phyloP scores from a whole-genome alignment of 441 rosid species.

The Cnidoscolus chayamansa region DNA sequence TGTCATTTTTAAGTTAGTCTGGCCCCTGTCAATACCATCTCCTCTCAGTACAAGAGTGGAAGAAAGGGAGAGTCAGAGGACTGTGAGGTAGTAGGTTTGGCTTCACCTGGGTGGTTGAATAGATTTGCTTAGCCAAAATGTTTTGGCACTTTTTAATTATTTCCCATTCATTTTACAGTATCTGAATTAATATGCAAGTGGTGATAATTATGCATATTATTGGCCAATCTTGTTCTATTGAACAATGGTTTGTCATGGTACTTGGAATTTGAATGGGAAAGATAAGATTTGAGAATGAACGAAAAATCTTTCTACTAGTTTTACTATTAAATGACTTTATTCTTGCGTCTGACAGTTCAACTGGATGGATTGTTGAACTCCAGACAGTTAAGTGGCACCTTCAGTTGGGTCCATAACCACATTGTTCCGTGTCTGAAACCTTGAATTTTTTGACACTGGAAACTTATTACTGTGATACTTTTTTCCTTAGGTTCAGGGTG shows the following conservation, averaged over 20 bases:
- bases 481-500: constrained; percentile 4
- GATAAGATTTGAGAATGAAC: not conserved
- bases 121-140: not conserved
- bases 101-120: not conserved
- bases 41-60: not conserved
- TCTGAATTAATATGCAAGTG: not conserved
- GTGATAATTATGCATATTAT: not conserved
- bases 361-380: not conserved
- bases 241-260: constrained; percentile 3
- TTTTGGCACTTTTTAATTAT: constrained; percentile 4
- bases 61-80: not conserved
- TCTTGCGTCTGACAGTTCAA: not conserved
- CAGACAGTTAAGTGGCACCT: not conserved
- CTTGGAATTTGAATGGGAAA: constrained; percentile 6
- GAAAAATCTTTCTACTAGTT: not conserved
- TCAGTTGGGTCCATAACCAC: not conserved
- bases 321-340: not conserved
- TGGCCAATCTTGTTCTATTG: not conserved
- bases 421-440: not conserved
- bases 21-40: not conserved
- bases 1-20: not conserved
- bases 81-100: not conserved
- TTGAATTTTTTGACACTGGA: not conserved
- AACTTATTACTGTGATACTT: not conserved
- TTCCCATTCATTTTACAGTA: not conserved